phyloP scores from a whole-genome alignment of 352 stramenopile genomes.

The Globisporangium emineosum region DNA sequence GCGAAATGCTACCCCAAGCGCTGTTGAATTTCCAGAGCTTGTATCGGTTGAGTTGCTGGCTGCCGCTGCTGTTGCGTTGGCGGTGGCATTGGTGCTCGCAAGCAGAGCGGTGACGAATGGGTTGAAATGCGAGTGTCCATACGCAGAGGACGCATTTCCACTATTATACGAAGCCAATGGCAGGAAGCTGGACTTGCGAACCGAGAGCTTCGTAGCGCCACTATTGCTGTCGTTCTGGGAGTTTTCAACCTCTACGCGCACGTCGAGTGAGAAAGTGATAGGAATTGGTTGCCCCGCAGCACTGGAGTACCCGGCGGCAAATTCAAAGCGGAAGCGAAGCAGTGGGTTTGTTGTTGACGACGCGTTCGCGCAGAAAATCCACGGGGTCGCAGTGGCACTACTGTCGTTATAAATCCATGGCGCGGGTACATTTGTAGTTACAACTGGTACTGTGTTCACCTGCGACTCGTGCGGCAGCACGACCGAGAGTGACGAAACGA shows the following conservation, averaged over 20 bases:
- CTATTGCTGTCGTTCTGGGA: background rate
- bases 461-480: background rate
- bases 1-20: background rate
- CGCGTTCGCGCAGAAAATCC: constrained; percentile 3
- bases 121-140: background rate
- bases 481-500: constrained; percentile 5
- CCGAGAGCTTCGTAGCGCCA: background rate
- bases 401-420: constrained; percentile 8
- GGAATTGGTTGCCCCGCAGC: background rate
- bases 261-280: background rate
- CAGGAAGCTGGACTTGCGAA: constrained; percentile 3
- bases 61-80: background rate
- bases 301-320: background rate
- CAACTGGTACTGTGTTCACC: background rate
- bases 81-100: background rate
- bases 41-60: background rate
- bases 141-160: background rate
- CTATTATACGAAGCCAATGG: background rate
- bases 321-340: constrained; percentile 12
- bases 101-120: background rate
- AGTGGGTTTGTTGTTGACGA: background rate
- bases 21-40: background rate
- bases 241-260: background rate
- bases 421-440: background rate
- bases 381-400: background rate